Percentiles rank a stretch among this genome's conserved stretches.
Evolutionary conservation across 495 filamentous ascomycete genomes (phyloP).

Genomic region (Halenospora varia): DNA sequence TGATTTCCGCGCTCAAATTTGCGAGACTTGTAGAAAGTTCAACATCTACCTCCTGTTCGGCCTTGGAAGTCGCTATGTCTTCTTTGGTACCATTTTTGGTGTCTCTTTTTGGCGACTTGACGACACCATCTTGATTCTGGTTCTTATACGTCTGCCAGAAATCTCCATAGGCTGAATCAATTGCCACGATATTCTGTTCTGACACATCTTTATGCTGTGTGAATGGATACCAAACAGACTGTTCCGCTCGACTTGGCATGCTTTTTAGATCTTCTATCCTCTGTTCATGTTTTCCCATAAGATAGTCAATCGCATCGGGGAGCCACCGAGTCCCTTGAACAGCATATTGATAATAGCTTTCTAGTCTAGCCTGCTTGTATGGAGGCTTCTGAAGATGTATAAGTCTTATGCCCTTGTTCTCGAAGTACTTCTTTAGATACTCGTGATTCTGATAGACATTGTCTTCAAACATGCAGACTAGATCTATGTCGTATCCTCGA

Average conservation of each 20-base stretch:
- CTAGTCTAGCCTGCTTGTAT: constrained; percentile 36
- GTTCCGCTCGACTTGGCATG: constrained; percentile 53
- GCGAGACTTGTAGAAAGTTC: too few relatives aligned
- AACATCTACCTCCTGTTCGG: too few relatives aligned
- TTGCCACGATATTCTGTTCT: constrained; percentile 55
- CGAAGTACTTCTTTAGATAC: constrained; percentile 62
- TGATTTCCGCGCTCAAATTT: too few relatives aligned
- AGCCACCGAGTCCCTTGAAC: too few relatives aligned
- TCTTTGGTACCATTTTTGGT: too few relatives aligned
- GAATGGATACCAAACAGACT: constrained; percentile 76
- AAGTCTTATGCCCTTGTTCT: constrained; percentile 49
- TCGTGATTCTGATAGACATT: constrained; percentile 57
- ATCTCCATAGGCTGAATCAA: constrained; percentile 73
- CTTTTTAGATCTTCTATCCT: constrained; percentile 51
- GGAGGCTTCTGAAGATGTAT: constrained; percentile 51
- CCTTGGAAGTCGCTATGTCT: too few relatives aligned
- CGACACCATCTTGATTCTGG: neutral
- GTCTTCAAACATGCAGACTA: constrained; percentile 60
- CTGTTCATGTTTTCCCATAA: constrained; percentile 41
- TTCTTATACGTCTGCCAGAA: constrained; percentile 59
- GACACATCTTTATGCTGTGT: constrained; percentile 66
- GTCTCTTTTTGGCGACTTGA: neutral
- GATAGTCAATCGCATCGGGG: constrained; percentile 10
- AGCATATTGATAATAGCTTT: too few relatives aligned
- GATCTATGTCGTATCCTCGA: constrained; percentile 69